Base-by-base conservation (phyloP, 768 basidiomycete species). In the Termitomyces sp. region DNA sequence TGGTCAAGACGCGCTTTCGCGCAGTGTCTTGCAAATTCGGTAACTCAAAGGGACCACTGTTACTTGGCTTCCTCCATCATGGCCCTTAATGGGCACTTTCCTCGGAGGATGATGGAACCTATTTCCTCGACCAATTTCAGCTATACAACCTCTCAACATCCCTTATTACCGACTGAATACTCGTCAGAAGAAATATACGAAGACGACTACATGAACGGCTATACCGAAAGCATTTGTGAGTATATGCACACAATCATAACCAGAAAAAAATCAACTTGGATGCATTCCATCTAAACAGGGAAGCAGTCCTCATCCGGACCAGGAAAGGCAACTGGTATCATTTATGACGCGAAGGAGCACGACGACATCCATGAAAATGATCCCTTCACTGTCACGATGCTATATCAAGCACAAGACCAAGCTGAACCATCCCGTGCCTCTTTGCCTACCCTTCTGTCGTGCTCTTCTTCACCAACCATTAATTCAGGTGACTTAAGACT, bases 201-300 rank as follows among this genome's bases (percentile, higher is more conserved):
- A 10, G 64, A 58, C 28, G 57, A 66, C 40, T 63, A 63, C 45
- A 55, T 61, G 41, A 57, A 60, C 41, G 64, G 67, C 51, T 67
- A 68, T 30, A 45, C 62, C 1, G 73, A 72, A 60, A 72, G 70
- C 41, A 70, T 69, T 58, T 66, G 74, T 74, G 62, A 57, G 61
- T 76, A 68, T 72, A 72, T 75, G 75, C 72, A 67, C 62, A 22
- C 32, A 24, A 40, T 48, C 46, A 36, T 24, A 20, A 58, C n/a
- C 36, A 49, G 14, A 41, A 44, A 22, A n/a, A 48, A 51, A 33
- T 28, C 9, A 28, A 30, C 33, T 36, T 44, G 49, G 52, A 45
- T 24, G 50, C 16, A 28, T 48, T 47, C 3, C 16, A 38, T 38
- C n/a, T 36, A n/a, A 50, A 56, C 35, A 54, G 55, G 52, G 48